Percentiles rank a stretch among this genome's conserved stretches.
phyloP scores from a whole-genome alignment of 495 filamentous ascomycete species.

The Aspergillus diversus region DNA sequence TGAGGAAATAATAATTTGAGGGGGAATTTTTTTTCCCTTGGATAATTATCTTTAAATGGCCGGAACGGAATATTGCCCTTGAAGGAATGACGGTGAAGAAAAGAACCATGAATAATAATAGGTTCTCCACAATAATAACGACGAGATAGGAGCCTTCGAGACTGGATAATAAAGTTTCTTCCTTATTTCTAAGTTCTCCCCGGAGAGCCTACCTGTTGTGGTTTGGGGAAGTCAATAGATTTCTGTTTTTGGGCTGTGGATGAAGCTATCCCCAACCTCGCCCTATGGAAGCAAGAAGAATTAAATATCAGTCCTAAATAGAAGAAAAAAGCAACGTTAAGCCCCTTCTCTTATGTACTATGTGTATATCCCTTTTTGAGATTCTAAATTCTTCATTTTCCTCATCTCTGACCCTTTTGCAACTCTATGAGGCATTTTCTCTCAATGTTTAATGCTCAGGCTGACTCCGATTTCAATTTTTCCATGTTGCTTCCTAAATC shows the following conservation, averaged over 20 bases:
- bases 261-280: neutral
- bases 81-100: too few species aligned
- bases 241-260: neutral
- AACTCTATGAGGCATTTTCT: conserved; percentile 21
- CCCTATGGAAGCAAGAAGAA: neutral
- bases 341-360: neutral
- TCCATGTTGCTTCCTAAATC: conserved; percentile 25
- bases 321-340: neutral
- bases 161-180: neutral
- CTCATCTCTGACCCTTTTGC: neutral
- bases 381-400: neutral
- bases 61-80: too few species aligned
- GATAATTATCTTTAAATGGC: too few species aligned
- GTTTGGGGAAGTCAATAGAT: neutral
- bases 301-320: neutral
- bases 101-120: too few species aligned
- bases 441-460: conserved; percentile 1
- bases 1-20: too few species aligned
- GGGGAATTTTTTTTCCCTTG: too few species aligned
- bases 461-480: too few species aligned
- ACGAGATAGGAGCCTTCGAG: too few species aligned
- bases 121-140: too few species aligned
- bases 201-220: neutral
- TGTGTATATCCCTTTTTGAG: neutral
- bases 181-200: neutral